These are phyloP conservation scores for Penicillium sp. DNA, from an alignment of 2,329 filamentous ascomycete species.

Conservation along the genomic window DNA sequence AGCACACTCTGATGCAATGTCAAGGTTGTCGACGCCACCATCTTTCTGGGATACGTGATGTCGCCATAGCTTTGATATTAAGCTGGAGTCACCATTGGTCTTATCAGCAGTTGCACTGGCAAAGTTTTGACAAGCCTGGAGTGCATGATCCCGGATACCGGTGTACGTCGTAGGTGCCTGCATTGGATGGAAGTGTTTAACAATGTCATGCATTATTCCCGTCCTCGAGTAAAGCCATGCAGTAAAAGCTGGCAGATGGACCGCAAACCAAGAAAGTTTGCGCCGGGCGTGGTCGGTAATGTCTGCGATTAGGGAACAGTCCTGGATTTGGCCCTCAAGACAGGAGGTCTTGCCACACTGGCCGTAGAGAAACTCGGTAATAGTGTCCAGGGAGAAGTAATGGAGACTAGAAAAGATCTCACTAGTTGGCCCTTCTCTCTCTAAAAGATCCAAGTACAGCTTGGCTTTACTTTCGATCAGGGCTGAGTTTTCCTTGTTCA, in stretches of 20 bases:
- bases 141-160: slow-evolving; percentile 45
- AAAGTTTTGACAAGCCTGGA: slow-evolving; percentile 10
- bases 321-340: slow-evolving; percentile 29
- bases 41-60: slow-evolving; percentile 23
- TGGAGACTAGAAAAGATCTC: slow-evolving; percentile 50
- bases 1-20: slow-evolving; percentile 52
- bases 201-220: slow-evolving; percentile 32
- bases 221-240: slow-evolving; percentile 47
- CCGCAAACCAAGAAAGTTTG: slow-evolving; percentile 47
- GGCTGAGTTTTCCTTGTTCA: slow-evolving; percentile 27
- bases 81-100: too few species aligned
- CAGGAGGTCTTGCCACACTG: slow-evolving; percentile 42
- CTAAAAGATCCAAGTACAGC: slow-evolving; percentile 40
- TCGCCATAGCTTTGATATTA: slow-evolving; percentile 29
- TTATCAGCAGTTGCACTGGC: too few species aligned
- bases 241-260: slow-evolving; percentile 45
- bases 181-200: slow-evolving; percentile 46
- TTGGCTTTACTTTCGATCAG: slow-evolving; percentile 40
- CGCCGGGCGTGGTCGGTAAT: slow-evolving; percentile 47
- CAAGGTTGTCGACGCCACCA: slow-evolving; percentile 36
- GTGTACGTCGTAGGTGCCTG: slow-evolving; percentile 49
- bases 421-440: slow-evolving; percentile 28
- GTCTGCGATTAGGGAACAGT: slow-evolving; percentile 44
- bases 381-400: slow-evolving; percentile 52
- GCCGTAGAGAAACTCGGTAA: slow-evolving; percentile 52